Evolutionary conservation across 148 eudicot genomes (phyloP).

Genomic region (Rhododendron simsii): DNA sequence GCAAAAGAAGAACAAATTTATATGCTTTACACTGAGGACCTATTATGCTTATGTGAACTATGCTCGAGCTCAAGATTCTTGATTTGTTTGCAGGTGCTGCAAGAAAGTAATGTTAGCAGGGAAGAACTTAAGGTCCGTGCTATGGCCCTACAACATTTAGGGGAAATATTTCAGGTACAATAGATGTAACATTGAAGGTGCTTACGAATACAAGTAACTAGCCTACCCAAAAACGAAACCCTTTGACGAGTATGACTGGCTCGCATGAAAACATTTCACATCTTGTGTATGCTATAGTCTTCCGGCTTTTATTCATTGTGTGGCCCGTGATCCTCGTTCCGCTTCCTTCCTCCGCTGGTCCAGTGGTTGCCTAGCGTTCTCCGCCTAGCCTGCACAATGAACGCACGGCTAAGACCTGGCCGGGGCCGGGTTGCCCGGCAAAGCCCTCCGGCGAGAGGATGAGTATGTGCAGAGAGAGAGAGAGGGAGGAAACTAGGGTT

Average conservation of each 20-base stretch:
- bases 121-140: constrained; percentile 84
- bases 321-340: too few species aligned
- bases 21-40: not conserved
- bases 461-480: too few species aligned
- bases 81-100: constrained; percentile 57
- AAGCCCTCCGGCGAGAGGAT: too few species aligned
- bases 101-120: constrained; percentile 61
- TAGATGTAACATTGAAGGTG: not conserved
- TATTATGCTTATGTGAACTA: not conserved
- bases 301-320: not conserved
- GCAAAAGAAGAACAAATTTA: not conserved
- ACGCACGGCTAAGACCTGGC: too few species aligned
- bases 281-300: not conserved
- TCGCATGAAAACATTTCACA: not conserved
- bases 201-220: not conserved
- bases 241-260: not conserved
- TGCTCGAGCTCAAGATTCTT: not conserved
- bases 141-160: constrained; percentile 60
- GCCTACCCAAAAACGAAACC: not conserved
- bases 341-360: too few species aligned
- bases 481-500: too few species aligned
- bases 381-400: too few species aligned
- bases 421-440: too few species aligned
- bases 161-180: constrained; percentile 77
- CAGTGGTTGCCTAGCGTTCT: too few species aligned